Conservation (phyloP, 2,329 filamentous ascomycete genomes). For the Beauveria scarabaeidicola region DNA sequence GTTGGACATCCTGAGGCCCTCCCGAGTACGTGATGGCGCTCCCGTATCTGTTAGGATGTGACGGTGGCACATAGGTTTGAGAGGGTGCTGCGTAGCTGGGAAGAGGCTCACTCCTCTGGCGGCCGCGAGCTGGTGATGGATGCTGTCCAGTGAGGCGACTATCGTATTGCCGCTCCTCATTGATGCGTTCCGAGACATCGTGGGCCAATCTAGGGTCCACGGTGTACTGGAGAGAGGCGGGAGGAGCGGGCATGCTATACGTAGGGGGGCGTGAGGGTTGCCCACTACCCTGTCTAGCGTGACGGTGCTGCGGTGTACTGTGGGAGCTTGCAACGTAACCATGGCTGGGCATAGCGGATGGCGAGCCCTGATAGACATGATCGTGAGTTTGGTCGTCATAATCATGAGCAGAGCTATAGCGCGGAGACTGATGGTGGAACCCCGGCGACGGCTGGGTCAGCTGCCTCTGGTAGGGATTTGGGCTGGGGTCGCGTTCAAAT, state of each 20-base stretch:
- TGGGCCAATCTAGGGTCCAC: conserved; percentile 47
- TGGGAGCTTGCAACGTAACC: conserved; percentile 12
- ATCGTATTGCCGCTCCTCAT: conserved; percentile 43
- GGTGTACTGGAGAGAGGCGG: conserved; percentile 52
- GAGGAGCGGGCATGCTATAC: conserved; percentile 40
- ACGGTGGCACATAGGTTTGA: conserved; percentile 28
- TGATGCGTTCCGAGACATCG: conserved; percentile 50
- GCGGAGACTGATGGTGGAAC: background rate
- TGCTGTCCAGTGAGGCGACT: conserved; percentile 34
- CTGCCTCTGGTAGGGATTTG: conserved; percentile 8
- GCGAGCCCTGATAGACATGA: background rate
- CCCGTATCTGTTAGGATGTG: conserved; percentile 37
- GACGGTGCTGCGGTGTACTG: conserved; percentile 16
- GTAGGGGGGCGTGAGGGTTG: conserved; percentile 18
- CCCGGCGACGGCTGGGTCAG: background rate
- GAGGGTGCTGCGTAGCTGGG: conserved; percentile 20
- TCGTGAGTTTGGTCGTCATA: conserved; percentile 2
- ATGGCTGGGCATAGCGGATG: conserved; percentile 14
- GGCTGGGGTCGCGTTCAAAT: conserved; percentile 7
- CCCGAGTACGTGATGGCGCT: conserved; percentile 29
- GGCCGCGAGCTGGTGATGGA: conserved; percentile 34
- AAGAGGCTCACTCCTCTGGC: conserved; percentile 26
- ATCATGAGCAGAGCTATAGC: background rate
- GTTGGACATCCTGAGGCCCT: conserved; percentile 17
- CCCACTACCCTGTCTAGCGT: conserved; percentile 17